A percentile compares a stretch with the other conserved stretches of the same genome.
phyloP scores from a whole-genome alignment of 2,329 filamentous ascomycete genomes.

The Colletotrichum australisinense region DNA sequence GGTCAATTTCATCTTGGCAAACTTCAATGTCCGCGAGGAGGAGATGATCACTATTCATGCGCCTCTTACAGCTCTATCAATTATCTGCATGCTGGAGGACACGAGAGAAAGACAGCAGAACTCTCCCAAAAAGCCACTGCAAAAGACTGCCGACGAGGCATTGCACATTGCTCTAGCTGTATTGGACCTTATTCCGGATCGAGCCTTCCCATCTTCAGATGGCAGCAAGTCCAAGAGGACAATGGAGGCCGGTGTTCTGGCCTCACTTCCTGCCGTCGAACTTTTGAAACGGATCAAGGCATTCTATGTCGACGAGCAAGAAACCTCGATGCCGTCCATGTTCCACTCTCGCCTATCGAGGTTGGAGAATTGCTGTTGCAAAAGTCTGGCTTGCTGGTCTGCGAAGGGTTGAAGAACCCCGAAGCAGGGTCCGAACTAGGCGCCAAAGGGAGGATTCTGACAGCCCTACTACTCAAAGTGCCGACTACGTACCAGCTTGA shows the following conservation, averaged over 20 bases:
- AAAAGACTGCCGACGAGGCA: slow-evolving; percentile 46
- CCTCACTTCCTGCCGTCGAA: slow-evolving; percentile 57
- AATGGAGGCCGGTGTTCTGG: slow-evolving; percentile 42
- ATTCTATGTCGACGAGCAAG: slow-evolving; percentile 79
- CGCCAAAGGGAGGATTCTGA: slow-evolving; percentile 69
- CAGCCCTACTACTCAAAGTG: slow-evolving; percentile 66
- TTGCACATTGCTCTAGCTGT: slow-evolving; percentile 66
- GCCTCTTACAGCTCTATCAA: slow-evolving; percentile 77
- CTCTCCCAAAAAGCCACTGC: slow-evolving; percentile 41
- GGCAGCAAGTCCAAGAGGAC: slow-evolving; percentile 36
- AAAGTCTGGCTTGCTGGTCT: slow-evolving; percentile 66
- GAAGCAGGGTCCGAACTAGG: slow-evolving; percentile 61
- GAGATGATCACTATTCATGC: slow-evolving; percentile 93
- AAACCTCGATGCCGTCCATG: slow-evolving; percentile 70
- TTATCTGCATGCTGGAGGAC: slow-evolving; percentile 70
- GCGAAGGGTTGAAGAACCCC: slow-evolving; percentile 56
- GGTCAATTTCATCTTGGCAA: slow-evolving; percentile 82
- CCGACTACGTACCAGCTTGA: slow-evolving; percentile 56
- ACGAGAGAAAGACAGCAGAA: slow-evolving; percentile 50
- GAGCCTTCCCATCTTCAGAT: slow-evolving; percentile 62
- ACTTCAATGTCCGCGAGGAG: slow-evolving; percentile 95
- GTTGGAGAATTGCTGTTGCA: slow-evolving; percentile 73
- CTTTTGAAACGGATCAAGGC: slow-evolving; percentile 69
- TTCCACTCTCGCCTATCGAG: slow-evolving; percentile 68
- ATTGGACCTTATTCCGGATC: slow-evolving; percentile 72